Percentiles rank a stretch among this genome's conserved stretches.
Evolutionary conservation across 768 basidiomycete species (phyloP).

Genomic region (Termitomyces sp.): DNA sequence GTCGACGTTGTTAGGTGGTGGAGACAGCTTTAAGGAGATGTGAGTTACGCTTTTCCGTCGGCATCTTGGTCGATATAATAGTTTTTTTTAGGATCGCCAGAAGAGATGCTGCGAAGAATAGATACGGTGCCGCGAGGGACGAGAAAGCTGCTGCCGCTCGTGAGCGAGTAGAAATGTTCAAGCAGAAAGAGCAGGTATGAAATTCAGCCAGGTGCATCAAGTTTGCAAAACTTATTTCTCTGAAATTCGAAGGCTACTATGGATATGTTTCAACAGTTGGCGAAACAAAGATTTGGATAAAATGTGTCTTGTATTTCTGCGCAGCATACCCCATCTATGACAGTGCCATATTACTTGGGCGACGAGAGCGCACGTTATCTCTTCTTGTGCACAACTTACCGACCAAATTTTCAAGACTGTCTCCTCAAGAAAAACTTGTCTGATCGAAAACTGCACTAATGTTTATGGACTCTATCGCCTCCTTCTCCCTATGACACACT

Average conservation of each 20-base stretch:
- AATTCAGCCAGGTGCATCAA: not conserved
- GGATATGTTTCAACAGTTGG: constrained; percentile 94
- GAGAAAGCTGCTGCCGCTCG: constrained; percentile 49
- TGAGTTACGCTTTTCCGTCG: constrained; percentile 30
- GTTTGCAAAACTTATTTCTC: not conserved
- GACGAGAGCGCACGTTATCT: not conserved
- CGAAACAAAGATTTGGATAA: constrained; percentile 12
- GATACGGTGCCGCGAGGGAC: constrained; percentile 44
- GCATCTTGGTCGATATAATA: not conserved
- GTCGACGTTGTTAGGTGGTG: constrained; percentile 74
- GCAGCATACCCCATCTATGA: too few relatives aligned
- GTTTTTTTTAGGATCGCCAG: constrained; percentile 55
- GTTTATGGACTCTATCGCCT: not conserved
- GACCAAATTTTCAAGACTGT: not conserved
- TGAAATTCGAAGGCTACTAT: constrained; percentile 62
- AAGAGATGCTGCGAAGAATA: constrained; percentile 67
- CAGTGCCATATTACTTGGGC: not conserved
- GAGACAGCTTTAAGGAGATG: constrained; percentile 80
- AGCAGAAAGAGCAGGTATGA: constrained; percentile 71
- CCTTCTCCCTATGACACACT: not conserved
- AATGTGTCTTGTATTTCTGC: not conserved
- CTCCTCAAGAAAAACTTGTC: not conserved
- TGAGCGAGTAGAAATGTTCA: constrained; percentile 61
- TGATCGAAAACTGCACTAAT: not conserved
- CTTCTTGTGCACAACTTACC: not conserved